These are phyloP conservation scores for Fabrea salina DNA, from an alignment of 169 alveolate genomes.

Conservation along the genomic window DNA sequence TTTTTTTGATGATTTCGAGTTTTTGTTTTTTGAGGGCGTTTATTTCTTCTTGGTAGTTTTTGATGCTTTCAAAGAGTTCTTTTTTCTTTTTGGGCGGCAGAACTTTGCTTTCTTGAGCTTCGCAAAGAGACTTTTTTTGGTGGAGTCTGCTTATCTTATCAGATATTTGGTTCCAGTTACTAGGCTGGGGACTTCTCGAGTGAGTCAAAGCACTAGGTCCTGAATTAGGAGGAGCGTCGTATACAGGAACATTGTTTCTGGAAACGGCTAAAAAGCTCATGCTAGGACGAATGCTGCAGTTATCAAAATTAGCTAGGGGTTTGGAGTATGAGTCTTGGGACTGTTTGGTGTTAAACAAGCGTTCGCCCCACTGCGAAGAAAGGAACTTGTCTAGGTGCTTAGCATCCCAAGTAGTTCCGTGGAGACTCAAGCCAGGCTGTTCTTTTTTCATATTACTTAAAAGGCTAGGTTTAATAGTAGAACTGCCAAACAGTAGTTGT, in stretches of 20 bases:
- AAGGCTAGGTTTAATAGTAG: too few relatives aligned
- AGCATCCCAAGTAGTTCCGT: conserved; percentile 27
- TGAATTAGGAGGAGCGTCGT: background rate
- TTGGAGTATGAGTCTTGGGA: background rate
- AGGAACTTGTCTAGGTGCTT: conserved; percentile 26
- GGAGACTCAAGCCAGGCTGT: background rate
- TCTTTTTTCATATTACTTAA: too few relatives aligned
- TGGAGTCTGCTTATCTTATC: background rate
- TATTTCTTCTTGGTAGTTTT: background rate
- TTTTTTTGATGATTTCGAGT: background rate
- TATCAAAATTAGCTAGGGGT: background rate
- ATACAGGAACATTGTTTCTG: background rate
- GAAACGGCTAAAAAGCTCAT: background rate
- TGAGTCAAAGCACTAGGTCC: background rate
- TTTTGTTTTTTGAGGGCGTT: conserved; percentile 1
- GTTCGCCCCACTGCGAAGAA: conserved; percentile 2
- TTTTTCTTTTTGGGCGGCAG: conserved; percentile 2
- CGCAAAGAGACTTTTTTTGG: background rate
- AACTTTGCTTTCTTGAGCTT: background rate
- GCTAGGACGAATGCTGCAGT: conserved; percentile 14
- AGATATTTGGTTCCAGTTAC: background rate
- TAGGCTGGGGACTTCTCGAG: background rate
- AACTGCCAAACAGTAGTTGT: too few relatives aligned
- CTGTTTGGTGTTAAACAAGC: background rate
- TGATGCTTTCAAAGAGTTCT: background rate